Base-by-base conservation (phyloP, 1,284 basidiomycete species). In the Ceratobasidium sp. region DNA sequence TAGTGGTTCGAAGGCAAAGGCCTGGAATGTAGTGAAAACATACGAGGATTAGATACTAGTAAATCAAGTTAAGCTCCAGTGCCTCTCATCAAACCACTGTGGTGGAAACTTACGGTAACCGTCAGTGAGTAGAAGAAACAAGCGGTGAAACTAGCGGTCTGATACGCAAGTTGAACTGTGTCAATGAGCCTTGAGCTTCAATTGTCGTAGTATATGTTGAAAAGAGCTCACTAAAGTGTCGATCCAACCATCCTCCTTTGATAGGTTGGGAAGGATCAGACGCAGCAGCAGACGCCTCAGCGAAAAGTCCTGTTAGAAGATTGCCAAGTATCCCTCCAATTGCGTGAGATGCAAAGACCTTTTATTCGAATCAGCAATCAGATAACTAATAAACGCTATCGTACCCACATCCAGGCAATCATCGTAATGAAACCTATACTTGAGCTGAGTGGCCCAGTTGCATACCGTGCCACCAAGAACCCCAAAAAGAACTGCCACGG, bases 401-500 rank as follows among this genome's bases (percentile, higher is more conserved):
- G 21, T 53, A 21, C 85, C 72, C 65, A 92, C 90, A 84, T 96
- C 94, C 48, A 96, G 88, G 32, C 89, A 85, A 78, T 93, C 92
- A 76, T 94, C 92, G 76, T 89, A 92, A 39, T 84, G 83, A 73
- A 89, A 83, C 58, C 90, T 50, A 81, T 91, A 93, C 82, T 98
- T 98, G 82, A 98, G 86, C 80, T 96, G 92, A 23, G 96, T 98
- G 18, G 92, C 93, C 78, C 95, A 97, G 84, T 98, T 98, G 84
- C 93, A 96, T 0, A 88, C 81, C 0, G 91, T 89, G 30, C 92
- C 96, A 1, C 90, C 92, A 77, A 96, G 82, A 78, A 97, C 85
- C 62, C 97, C 96, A 78, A 94, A 96, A 0, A 90, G 85, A 9
- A 96, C 88, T 10, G 94, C 85, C 3, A 94, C 92, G 30, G 92